Percentiles rank a stretch among this genome's conserved stretches.
Evolutionary conservation across 495 filamentous ascomycete species (phyloP).

Genomic region (Aspergillus sclerotioniger): DNA sequence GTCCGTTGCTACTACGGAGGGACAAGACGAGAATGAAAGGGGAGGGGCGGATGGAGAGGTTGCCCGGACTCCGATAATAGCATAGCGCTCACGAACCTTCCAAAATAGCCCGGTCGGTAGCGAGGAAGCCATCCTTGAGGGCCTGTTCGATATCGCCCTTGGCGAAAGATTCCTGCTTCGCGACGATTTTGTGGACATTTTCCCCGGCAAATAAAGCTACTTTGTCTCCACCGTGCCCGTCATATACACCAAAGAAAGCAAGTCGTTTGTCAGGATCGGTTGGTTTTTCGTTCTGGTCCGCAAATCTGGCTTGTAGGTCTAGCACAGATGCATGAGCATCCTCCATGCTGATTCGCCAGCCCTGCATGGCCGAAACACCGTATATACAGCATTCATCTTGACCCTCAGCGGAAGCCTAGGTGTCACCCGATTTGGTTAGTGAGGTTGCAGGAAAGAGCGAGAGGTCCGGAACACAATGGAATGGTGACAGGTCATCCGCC

Average conservation of each 20-base stretch:
- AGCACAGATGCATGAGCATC: constrained; percentile 88
- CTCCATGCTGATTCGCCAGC: constrained; percentile 99
- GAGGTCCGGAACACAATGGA: constrained; percentile 1
- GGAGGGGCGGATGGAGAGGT: constrained; percentile 11
- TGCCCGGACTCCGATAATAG: not conserved
- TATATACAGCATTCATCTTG: constrained; percentile 90
- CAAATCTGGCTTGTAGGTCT: constrained; percentile 70
- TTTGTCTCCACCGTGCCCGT: constrained; percentile 96
- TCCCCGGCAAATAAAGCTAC: constrained; percentile 92
- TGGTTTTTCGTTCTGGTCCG: constrained; percentile 55
- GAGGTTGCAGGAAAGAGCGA: not conserved
- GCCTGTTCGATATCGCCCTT: constrained; percentile 90
- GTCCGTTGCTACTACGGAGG: constrained; percentile 1
- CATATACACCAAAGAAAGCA: constrained; percentile 97
- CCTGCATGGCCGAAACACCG: constrained; percentile 97
- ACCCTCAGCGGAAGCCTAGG: constrained; percentile 79
- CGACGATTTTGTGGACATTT: constrained; percentile 88
- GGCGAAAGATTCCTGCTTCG: constrained; percentile 91
- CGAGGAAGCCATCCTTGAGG: constrained; percentile 94
- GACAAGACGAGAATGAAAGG: not conserved
- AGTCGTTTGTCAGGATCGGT: constrained; percentile 66
- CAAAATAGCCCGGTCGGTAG: constrained; percentile 92
- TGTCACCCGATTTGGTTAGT: constrained; percentile 14
- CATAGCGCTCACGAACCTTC: constrained; percentile 61
- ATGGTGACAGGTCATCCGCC: constrained; percentile 13